Evolutionary conservation across 306 rosid genomes (phyloP).

Genomic region (Fagus sylvatica): DNA sequence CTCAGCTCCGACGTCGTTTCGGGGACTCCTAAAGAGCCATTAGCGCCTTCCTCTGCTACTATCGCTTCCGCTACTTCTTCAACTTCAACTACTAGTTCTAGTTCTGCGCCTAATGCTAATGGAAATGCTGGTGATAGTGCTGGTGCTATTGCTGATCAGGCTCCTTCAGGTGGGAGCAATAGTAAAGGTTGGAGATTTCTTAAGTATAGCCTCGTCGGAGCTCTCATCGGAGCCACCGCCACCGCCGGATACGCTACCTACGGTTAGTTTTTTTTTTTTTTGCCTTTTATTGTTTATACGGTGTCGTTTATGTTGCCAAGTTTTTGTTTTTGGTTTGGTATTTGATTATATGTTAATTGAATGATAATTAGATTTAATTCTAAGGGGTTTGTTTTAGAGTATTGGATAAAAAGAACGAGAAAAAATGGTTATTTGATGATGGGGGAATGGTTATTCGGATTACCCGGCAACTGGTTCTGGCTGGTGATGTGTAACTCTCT

Average conservation of each 20-base stretch:
- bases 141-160: not conserved
- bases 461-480: no score
- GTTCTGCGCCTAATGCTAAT: slow-evolving; percentile 3
- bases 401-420: no score
- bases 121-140: not conserved
- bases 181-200: slow-evolving; percentile 35
- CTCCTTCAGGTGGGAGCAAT: slow-evolving; percentile 3
- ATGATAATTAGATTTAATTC: not conserved
- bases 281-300: not conserved
- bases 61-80: slow-evolving; percentile 30
- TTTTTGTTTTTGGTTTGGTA: not conserved
- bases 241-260: slow-evolving; percentile 43
- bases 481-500: no score
- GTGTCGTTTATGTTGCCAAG: not conserved
- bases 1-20: slow-evolving; percentile 48
- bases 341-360: not conserved
- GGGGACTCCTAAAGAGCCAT: slow-evolving; percentile 43
- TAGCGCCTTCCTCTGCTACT: slow-evolving; percentile 35
- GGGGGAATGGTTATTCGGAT: no score
- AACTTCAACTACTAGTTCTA: slow-evolving; percentile 9
- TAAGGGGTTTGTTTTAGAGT: no score
- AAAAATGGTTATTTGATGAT: no score
- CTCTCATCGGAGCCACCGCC: slow-evolving; percentile 44
- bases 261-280: slow-evolving; percentile 30
- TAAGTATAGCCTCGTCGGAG: slow-evolving; percentile 42